Evolutionary conservation across 768 basidiomycete species (phyloP).

Genomic region (Kwoniella sp.): DNA sequence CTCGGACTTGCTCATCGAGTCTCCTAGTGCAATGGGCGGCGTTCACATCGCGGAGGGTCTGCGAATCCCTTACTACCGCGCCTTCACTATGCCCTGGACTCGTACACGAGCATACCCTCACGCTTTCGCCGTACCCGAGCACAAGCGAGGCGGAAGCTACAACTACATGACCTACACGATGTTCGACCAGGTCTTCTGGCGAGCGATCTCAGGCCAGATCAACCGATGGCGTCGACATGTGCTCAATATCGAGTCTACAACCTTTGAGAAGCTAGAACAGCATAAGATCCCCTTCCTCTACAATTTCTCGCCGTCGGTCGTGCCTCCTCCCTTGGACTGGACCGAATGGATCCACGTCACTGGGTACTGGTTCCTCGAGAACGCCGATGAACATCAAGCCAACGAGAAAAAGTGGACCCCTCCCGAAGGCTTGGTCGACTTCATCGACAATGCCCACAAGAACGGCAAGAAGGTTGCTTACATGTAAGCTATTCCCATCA

Average conservation of each 20-base stretch:
- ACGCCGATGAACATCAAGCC: conserved; percentile 76
- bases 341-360: conserved; percentile 87
- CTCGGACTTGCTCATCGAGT: conserved; percentile 90
- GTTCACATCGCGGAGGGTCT: conserved; percentile 96
- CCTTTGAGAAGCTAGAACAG: conserved; percentile 90
- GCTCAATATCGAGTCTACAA: conserved; percentile 76
- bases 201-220: conserved; percentile 88
- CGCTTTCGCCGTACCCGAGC: conserved; percentile 95
- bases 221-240: conserved; percentile 87
- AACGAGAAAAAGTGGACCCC: conserved; percentile 76
- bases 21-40: conserved; percentile 95
- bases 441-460: conserved; percentile 76
- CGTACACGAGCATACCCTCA: conserved; percentile 95
- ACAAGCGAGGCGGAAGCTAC: conserved; percentile 96
- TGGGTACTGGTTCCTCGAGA: conserved; percentile 96
- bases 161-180: conserved; percentile 99
- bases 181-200: conserved; percentile 85
- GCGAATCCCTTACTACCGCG: conserved; percentile 87
- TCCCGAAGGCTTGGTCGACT: conserved; percentile 74
- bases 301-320: conserved; percentile 88
- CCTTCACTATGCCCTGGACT: conserved; percentile 98
- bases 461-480: conserved; percentile 88
- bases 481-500: conserved; percentile 59
- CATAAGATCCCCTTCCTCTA: conserved; percentile 98
- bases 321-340: conserved; percentile 96